Conservation (phyloP, 2,329 filamentous ascomycete genomes). For the Blastomyces silverae region DNA sequence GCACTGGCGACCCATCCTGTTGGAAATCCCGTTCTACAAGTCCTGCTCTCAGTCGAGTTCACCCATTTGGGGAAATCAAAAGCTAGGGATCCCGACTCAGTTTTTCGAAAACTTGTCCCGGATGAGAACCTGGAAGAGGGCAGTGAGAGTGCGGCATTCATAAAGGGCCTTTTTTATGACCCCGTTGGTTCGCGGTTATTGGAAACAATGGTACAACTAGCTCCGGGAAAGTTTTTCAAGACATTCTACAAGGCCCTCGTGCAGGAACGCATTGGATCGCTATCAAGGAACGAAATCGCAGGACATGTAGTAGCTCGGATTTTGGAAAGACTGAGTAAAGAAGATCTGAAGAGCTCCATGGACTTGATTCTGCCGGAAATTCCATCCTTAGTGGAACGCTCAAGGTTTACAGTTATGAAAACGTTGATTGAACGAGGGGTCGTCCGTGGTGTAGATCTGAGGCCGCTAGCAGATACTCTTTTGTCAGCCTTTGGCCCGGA, state of each 20-base stretch:
- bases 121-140: slow-evolving; percentile 69
- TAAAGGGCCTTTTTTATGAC: slow-evolving; percentile 84
- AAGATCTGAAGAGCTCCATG: slow-evolving; percentile 70
- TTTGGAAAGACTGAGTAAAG: slow-evolving; percentile 75
- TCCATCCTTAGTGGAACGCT: slow-evolving; percentile 63
- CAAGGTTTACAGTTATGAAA: slow-evolving; percentile 70
- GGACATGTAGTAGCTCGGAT: slow-evolving; percentile 79
- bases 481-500: slow-evolving; percentile 53
- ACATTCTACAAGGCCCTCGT: slow-evolving; percentile 73
- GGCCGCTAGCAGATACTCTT: slow-evolving; percentile 51
- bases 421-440: slow-evolving; percentile 76
- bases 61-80: slow-evolving; percentile 62
- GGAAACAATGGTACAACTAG: slow-evolving; percentile 73
- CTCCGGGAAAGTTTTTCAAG: slow-evolving; percentile 87
- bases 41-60: slow-evolving; percentile 81
- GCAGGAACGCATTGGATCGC: slow-evolving; percentile 67
- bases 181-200: slow-evolving; percentile 81
- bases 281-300: slow-evolving; percentile 84
- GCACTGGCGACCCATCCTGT: slow-evolving; percentile 82
- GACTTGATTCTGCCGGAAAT: slow-evolving; percentile 67
- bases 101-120: slow-evolving; percentile 71
- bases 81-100: slow-evolving; percentile 57
- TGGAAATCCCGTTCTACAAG: slow-evolving; percentile 86
- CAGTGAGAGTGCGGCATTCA: slow-evolving; percentile 67
- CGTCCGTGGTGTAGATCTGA: slow-evolving; percentile 56